phyloP scores from a whole-genome alignment of 352 stramenopile species.

The Phytophthora citrophthora region DNA sequence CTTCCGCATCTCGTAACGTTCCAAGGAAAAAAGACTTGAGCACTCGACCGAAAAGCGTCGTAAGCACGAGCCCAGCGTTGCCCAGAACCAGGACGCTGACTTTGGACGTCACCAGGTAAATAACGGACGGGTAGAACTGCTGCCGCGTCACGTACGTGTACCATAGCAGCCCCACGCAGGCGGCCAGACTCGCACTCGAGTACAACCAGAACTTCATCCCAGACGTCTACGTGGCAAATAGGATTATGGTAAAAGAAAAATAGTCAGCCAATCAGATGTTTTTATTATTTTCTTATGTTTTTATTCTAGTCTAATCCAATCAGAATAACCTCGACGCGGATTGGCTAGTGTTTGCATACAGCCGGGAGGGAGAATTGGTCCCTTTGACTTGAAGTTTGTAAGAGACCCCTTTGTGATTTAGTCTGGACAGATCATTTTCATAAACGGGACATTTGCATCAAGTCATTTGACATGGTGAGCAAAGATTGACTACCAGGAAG shows the following conservation, averaged over 20 bases:
- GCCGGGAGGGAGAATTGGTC: too few relatives aligned
- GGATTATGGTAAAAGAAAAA: conserved; percentile 13
- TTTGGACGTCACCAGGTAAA: conserved; percentile 98
- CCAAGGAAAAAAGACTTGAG: conserved; percentile 91
- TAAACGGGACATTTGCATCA: too few relatives aligned
- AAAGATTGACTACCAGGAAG: too few relatives aligned
- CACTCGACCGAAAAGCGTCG: conserved; percentile 80
- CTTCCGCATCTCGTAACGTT: conserved; percentile 79
- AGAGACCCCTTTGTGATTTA: too few relatives aligned
- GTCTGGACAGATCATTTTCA: too few relatives aligned
- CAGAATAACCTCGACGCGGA: too few relatives aligned
- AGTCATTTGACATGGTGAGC: too few relatives aligned
- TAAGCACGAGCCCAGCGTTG: conserved; percentile 94
- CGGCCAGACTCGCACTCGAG: conserved; percentile 80
- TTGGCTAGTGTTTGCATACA: too few relatives aligned
- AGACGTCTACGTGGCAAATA: conserved; percentile 30
- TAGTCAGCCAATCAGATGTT: conserved; percentile 22
- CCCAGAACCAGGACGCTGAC: conserved; percentile 95
- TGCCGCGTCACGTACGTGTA: conserved; percentile 96
- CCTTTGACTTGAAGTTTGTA: too few relatives aligned
- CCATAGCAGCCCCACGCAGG: conserved; percentile 84
- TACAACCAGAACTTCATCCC: conserved; percentile 92
- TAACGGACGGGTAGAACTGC: conserved; percentile 97
- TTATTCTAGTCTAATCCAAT: too few relatives aligned
- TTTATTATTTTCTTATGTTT: background rate